These are phyloP conservation scores for Aegilops bicornis DNA, from an alignment of 176 grass and related monocot species.

Conservation along the genomic window DNA sequence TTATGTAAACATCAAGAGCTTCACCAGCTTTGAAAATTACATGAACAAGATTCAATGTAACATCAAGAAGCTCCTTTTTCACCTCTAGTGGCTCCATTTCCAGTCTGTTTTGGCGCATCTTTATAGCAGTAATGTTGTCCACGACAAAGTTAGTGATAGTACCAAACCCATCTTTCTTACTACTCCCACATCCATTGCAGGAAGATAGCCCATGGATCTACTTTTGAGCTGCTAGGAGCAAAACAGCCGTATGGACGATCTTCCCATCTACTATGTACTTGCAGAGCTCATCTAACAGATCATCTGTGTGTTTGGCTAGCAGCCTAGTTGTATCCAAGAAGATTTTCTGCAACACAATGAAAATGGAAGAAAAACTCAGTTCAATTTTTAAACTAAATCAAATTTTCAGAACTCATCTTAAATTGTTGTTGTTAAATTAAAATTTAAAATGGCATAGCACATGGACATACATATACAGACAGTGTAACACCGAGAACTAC, in stretches of 20 bases:
- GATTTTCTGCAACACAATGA: not conserved
- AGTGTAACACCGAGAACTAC: not conserved
- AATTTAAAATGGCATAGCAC: not conserved
- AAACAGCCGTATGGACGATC: not conserved
- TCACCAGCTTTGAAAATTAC: constrained; percentile 15
- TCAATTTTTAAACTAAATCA: not conserved
- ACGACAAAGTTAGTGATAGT: not conserved
- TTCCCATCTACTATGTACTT: not conserved
- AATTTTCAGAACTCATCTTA: not conserved
- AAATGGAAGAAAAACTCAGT: not conserved
- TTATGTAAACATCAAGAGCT: constrained; percentile 21
- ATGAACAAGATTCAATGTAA: not conserved
- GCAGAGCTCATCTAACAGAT: not conserved
- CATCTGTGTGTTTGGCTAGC: not conserved
- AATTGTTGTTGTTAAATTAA: not conserved
- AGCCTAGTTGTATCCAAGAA: not conserved
- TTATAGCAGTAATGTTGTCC: not conserved
- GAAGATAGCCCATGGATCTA: not conserved
- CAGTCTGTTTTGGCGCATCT: not conserved
- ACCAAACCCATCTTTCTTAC: not conserved
- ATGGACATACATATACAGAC: not conserved
- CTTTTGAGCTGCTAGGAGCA: not conserved
- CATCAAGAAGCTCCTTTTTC: not conserved
- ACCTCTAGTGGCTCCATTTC: not conserved
- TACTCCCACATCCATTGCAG: not conserved